Evolutionary conservation across 495 filamentous ascomycete genomes (phyloP), one percentile per base, ranked within the genome.

Genomic region (Terfezia claveryi): DNA sequence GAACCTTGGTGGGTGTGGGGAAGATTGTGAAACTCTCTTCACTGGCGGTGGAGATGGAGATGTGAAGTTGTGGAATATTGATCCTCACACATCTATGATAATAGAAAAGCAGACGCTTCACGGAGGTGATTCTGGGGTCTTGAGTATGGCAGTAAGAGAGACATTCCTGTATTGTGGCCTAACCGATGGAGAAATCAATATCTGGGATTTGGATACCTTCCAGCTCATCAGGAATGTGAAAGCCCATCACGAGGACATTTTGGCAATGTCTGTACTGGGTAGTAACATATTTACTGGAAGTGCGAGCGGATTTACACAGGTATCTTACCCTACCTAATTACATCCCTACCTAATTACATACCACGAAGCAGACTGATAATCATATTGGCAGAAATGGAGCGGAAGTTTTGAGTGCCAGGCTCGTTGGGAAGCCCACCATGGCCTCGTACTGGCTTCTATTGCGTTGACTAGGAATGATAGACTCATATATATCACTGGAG

Each of bases 161-260:
- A 83, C 85, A 0, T 81, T 98, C 57, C 74, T 98, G 10, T 96
- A 95, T 64, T 84, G 82, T 59, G 91, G 91, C 56, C 78, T 87
- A 54, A 75, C 85, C 0, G 77, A 80, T n/a, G 91, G 91, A n/a
- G 79, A 92, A 46, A 75, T 98, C 53, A 88, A 94, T 64, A 80
- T 96, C 14, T 98, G 91, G 91, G 93, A 98, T 62, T 72, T 96
- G 12, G 91, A 98, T 64, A 95, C 91, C 2, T 78, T 80, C 57
- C 91, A 98, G 70, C 80, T 91, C 52, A 73, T 98, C 17, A 75
- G 89, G 55, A 84, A 80, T 9, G 79, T 95, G 59, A 84, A 82
- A 60, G 75, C 79, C 17, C 81, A 88, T 57, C 80, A 76, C 20
- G 82, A 81, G 8, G 92, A 95, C 64, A 74, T 98, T 50, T 85